Evolutionary conservation across 2,329 filamentous ascomycete species (phyloP), one percentile per base, ranked within the genome.

Genomic region (Boeremia lycopersici): DNA sequence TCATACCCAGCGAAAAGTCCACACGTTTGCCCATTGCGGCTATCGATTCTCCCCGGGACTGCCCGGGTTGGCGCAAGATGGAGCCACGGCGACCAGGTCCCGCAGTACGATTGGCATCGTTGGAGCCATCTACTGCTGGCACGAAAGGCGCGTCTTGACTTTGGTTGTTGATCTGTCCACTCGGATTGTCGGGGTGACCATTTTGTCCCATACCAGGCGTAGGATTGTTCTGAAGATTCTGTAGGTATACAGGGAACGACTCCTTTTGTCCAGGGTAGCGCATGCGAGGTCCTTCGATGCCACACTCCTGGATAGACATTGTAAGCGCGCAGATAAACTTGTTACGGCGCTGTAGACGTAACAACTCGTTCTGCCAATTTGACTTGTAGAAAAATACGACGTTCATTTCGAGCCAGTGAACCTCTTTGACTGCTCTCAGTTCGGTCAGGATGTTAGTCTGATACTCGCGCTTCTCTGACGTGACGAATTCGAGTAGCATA

Each of bases 371-470:
- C 73, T 98, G 93, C 85, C 90, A 97, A 74, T 93, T 97, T 55
- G 89, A 91, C 76, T 97, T 97, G 83, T 97, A 96, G 81, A 97
- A 97, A 80, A 96, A 96, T 68, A 97, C 88, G 52, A 98, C 86
- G 75, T 96, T 97, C 69, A 97, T 83, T 4, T 87, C 92, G 69
- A 96, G 88, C 6, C 89, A 90, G 71, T 93, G 91, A 31, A 92
- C 90, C 65, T 96, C 88, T 23, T 88, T 86, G 46, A 98, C 87
- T 8, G 86, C 86, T 23, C 85, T 86, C 64, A 98, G 81, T 75
- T 96, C 92, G 0, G 91, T 96, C 33, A 96, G 84, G 53, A 96
- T 92, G 62, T 93, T 93, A 58, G 83, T 81, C 65, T 93, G 89
- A 71, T 91, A 96, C 69, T 97, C 93, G 51, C 93, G 89, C 78